A percentile compares a stretch with the other conserved stretches of the same genome.
phyloP scores from a whole-genome alignment of 768 basidiomycete species.

The Flagelloscypha sp. region DNA sequence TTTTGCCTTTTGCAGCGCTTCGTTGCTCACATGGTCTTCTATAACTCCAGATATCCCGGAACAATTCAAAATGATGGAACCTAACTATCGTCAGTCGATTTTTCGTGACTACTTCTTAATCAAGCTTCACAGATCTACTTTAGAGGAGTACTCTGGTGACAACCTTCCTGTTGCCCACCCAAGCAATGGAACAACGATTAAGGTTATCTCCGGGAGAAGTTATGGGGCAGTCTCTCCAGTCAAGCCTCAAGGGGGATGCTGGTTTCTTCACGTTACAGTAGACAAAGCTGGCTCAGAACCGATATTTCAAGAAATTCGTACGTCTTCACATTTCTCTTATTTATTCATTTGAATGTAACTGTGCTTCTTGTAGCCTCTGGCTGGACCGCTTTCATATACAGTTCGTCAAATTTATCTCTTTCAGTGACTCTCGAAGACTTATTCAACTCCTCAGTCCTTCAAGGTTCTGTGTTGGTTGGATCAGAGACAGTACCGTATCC shows the following conservation, averaged over 20 bases:
- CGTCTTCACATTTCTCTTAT: slow-evolving; percentile 17
- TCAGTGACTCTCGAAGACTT: not conserved
- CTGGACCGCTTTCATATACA: slow-evolving; percentile 87
- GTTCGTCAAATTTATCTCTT: slow-evolving; percentile 33
- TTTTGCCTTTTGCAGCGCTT: slow-evolving; percentile 9
- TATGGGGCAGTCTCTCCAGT: slow-evolving; percentile 85
- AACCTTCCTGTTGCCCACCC: slow-evolving; percentile 52
- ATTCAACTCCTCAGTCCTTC: slow-evolving; percentile 42
- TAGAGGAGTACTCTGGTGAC: not conserved
- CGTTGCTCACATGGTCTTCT: slow-evolving; percentile 14
- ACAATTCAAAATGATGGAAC: slow-evolving; percentile 69
- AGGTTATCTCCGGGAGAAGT: slow-evolving; percentile 84
- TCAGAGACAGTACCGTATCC: slow-evolving; percentile 36
- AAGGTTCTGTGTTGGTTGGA: slow-evolving; percentile 61
- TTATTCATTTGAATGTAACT: not conserved
- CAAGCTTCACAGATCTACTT: slow-evolving; percentile 34
- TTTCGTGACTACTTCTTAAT: not conserved
- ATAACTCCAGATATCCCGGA: slow-evolving; percentile 17
- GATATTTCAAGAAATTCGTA: slow-evolving; percentile 83
- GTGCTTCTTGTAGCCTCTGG: slow-evolving; percentile 44
- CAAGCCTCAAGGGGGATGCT: slow-evolving; percentile 84
- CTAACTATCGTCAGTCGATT: slow-evolving; percentile 8
- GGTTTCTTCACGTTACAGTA: slow-evolving; percentile 81
- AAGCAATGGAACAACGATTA: slow-evolving; percentile 68
- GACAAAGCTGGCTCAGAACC: slow-evolving; percentile 41